Percentiles rank a stretch among this genome's conserved stretches.
Conservation (phyloP, 441 rosid species). For the Brassica hybrid region DNA sequence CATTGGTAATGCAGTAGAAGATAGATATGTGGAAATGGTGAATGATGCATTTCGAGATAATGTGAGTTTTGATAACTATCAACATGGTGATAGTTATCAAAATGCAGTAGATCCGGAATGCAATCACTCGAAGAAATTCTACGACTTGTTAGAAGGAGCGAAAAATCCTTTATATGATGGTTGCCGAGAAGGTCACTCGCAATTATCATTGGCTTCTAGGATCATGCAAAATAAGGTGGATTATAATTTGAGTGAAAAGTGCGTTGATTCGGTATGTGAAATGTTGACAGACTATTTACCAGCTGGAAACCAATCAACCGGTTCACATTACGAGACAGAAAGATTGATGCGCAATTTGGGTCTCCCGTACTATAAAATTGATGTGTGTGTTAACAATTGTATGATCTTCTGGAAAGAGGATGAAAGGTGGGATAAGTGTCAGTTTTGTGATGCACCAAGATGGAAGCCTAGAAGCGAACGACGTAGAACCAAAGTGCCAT, state of each 20-base stretch:
- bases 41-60: background rate
- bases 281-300: background rate
- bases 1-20: background rate
- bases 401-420: background rate
- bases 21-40: background rate
- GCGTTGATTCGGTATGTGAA: background rate
- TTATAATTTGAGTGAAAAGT: background rate
- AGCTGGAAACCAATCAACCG: background rate
- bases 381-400: background rate
- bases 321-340: background rate
- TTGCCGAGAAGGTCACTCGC: background rate
- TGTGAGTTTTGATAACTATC: background rate
- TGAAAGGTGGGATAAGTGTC: background rate
- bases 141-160: background rate
- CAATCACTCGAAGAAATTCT: background rate
- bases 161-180: background rate
- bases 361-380: background rate
- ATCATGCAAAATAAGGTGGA: background rate
- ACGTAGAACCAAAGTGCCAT: background rate
- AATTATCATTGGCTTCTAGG: background rate
- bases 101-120: background rate
- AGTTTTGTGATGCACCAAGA: background rate
- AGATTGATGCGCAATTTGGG: background rate
- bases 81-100: background rate
- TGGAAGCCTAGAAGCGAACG: background rate